A percentile compares a stretch with the other conserved stretches of the same genome.
Conservation (phyloP, 2,329 filamentous ascomycete species). For the Akanthomyces dipterigenus region DNA sequence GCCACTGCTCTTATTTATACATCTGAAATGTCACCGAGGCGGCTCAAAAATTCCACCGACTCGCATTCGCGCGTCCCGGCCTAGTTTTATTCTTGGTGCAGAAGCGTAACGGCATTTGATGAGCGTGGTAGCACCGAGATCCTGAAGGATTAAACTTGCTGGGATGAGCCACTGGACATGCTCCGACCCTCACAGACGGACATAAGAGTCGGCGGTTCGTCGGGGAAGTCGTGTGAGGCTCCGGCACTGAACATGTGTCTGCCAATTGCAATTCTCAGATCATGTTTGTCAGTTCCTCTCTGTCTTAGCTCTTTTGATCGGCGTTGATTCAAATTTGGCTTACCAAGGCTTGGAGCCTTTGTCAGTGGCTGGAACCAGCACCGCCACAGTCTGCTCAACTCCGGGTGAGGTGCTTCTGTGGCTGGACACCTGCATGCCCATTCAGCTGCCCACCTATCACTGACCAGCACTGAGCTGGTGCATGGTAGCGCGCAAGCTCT, state of each 20-base stretch:
- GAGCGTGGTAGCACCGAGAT: background rate
- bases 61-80: background rate
- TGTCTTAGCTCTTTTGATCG: background rate
- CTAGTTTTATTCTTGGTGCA: too few species aligned
- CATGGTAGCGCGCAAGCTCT: background rate
- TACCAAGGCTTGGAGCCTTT: background rate
- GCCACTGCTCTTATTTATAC: background rate
- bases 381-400: background rate
- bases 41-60: background rate
- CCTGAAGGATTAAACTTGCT: background rate
- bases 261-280: background rate
- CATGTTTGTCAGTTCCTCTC: background rate
- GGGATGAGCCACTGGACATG: background rate
- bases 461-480: background rate
- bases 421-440: conserved; percentile 4
- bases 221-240: background rate
- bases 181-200: background rate
- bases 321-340: background rate
- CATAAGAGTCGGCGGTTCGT: background rate
- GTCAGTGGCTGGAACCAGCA: background rate
- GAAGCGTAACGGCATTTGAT: background rate
- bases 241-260: background rate
- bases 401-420: background rate
- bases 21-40: background rate
- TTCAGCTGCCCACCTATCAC: background rate